Evolutionary conservation across 768 basidiomycete species (phyloP).

Genomic region (Cubamyces lactineus): DNA sequence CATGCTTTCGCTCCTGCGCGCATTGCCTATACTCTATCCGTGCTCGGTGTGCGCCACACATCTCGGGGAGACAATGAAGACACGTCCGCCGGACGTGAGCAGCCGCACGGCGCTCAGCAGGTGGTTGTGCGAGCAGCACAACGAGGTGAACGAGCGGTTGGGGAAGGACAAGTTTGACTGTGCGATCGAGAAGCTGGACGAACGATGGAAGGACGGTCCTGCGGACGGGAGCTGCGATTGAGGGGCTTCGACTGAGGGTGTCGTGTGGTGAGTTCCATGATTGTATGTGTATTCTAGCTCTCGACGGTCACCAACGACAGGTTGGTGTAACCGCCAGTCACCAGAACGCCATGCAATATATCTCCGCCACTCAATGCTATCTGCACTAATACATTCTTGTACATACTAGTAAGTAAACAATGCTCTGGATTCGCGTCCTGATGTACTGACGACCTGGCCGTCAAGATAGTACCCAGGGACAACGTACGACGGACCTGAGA

Average conservation of each 20-base stretch:
- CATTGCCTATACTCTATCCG: slow-evolving; percentile 85
- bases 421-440: too few species aligned
- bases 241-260: too few species aligned
- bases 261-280: not conserved
- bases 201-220: slow-evolving; percentile 93
- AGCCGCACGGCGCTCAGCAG: slow-evolving; percentile 65
- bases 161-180: slow-evolving; percentile 89
- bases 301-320: not conserved
- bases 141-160: slow-evolving; percentile 85
- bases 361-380: too few species aligned
- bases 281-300: too few species aligned
- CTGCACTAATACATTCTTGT: too few species aligned
- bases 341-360: too few species aligned
- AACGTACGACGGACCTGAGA: too few species aligned
- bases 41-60: slow-evolving; percentile 86
- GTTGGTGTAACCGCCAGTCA: too few species aligned
- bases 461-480: too few species aligned
- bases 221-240: slow-evolving; percentile 87
- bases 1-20: slow-evolving; percentile 80
- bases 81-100: slow-evolving; percentile 77
- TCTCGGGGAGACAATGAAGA: slow-evolving; percentile 70
- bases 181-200: slow-evolving; percentile 60
- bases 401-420: too few species aligned
- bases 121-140: slow-evolving; percentile 94
- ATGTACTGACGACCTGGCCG: too few species aligned